A percentile compares a stretch with the other conserved stretches of the same genome.
phyloP scores from a whole-genome alignment of 768 basidiomycete genomes.

The Coprinopsis marcescibilis region DNA sequence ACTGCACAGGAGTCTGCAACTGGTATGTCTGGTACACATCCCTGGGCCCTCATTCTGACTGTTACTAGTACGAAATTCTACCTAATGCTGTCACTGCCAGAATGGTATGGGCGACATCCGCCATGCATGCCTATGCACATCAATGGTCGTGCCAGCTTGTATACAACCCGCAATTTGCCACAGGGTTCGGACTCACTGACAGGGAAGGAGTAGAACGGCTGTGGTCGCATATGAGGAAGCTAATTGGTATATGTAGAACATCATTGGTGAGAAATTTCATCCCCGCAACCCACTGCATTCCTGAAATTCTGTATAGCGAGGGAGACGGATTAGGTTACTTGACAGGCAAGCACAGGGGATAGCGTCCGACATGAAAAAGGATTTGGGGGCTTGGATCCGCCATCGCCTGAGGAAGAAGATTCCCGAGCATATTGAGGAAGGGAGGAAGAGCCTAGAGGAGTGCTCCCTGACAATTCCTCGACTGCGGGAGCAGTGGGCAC shows the following conservation, averaged over 20 bases:
- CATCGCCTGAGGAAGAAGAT: slow-evolving; percentile 15
- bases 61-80: slow-evolving; percentile 24
- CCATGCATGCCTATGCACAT: slow-evolving; percentile 35
- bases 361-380: slow-evolving; percentile 18
- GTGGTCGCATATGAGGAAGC: slow-evolving; percentile 23
- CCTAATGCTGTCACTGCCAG: slow-evolving; percentile 13
- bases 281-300: too few species aligned
- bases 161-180: slow-evolving; percentile 24
- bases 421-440: slow-evolving; percentile 9
- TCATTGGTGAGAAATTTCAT: slow-evolving; percentile 20
- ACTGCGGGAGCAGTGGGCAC: slow-evolving; percentile 26
- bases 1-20: slow-evolving; percentile 22
- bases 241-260: slow-evolving; percentile 8
- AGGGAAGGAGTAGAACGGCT: slow-evolving; percentile 29
- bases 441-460: slow-evolving; percentile 13
- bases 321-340: not conserved
- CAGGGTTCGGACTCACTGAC: slow-evolving; percentile 24
- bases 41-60: not conserved
- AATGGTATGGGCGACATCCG: slow-evolving; percentile 25
- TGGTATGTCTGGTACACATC: slow-evolving; percentile 17
- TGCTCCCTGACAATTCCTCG: slow-evolving; percentile 15
- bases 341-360: slow-evolving; percentile 12
- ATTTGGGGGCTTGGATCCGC: slow-evolving; percentile 29
- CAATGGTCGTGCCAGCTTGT: slow-evolving; percentile 27
- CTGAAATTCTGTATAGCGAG: too few species aligned